Evolutionary conservation across 1,284 basidiomycete genomes (phyloP).

Genomic region (Moesziomyces sp.): DNA sequence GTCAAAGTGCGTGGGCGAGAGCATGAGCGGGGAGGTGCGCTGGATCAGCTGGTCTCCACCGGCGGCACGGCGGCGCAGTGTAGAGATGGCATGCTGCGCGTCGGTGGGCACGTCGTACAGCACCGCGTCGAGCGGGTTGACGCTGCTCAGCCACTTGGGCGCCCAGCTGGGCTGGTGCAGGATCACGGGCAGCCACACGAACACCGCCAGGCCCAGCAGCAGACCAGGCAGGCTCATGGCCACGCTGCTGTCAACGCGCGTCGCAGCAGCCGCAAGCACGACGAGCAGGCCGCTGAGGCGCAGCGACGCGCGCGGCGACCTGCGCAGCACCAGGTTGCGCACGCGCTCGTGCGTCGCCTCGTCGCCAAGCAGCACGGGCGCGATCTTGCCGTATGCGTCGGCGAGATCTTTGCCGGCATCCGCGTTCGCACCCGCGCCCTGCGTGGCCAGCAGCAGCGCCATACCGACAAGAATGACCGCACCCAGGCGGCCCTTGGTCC

Average conservation of each 20-base stretch:
- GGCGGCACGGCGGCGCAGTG: conserved; percentile 39
- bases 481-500: conserved; percentile 36
- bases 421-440: conserved; percentile 4
- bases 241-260: conserved; percentile 7
- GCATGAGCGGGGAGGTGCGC: conserved; percentile 1
- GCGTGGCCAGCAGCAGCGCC: conserved; percentile 16
- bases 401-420: conserved; percentile 15
- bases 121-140: conserved; percentile 33
- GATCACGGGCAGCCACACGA: conserved; percentile 43
- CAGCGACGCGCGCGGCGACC: conserved; percentile 38
- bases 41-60: conserved; percentile 35
- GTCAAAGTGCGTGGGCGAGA: conserved; percentile 29
- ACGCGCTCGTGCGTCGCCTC: conserved; percentile 41
- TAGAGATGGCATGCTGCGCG: conserved; percentile 47
- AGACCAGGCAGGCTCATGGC: conserved; percentile 31
- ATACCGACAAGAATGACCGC: conserved; percentile 16
- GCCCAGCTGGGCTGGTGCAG: conserved; percentile 47
- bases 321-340: conserved; percentile 37
- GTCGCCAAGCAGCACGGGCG: conserved; percentile 23
- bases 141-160: conserved; percentile 15
- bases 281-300: conserved; percentile 19
- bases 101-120: conserved; percentile 56
- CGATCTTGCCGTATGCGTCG: conserved; percentile 21
- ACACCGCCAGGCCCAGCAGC: conserved; percentile 36
- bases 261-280: conserved; percentile 12